Evolutionary conservation across 2,329 filamentous ascomycete species (phyloP), one percentile per base, ranked within the genome.

Genomic region (Cladosporium sphaerospermum): DNA sequence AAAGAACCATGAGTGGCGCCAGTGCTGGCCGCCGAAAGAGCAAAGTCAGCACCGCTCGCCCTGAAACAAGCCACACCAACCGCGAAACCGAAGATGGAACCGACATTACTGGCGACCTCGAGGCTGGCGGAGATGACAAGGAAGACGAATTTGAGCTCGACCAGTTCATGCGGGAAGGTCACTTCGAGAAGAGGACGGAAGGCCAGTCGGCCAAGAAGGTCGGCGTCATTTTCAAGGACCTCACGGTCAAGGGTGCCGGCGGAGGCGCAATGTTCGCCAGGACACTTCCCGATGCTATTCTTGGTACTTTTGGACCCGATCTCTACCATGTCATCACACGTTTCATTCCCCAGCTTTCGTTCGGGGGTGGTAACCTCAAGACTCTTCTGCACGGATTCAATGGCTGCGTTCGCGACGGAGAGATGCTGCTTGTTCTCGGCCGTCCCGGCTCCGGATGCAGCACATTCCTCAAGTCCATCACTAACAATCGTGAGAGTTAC

Each of bases 281-380:
- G 56, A 89, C 86, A 0, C 71, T 92, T 0, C 87, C 88, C 0
- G 79, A 88, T 58, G 88, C 88, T 2, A 76, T 92, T 36, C 57
- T 89, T 4, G 86, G 86, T 18, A 90, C 87, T 0, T 92, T 93
- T 65, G 88, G 88, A 0, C 88, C 88, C 0, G 88, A 92, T 67
- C 71, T 92, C 1, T 92, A 88, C 66, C 78, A 74, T 18, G 71
- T 88, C 6, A 61, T 90, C 11, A 74, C 73, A 32, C 64, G 72
- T 6, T 82, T 79, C 53, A 62, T 82, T 19, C 80, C 81, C 0
- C 70, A 72, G 16, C 69, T 82, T 13, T 72, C 69, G 37, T 68
- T 79, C 44, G 72, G 74, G 44, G 70, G 73, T 16, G 75, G 74
- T 4, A 73, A 77, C 31, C 75, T 75, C 13, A 72, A 79, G 34